A percentile compares a stretch with the other conserved stretches of the same genome.
These are phyloP conservation scores for Penicillium subrubescens DNA, from an alignment of 495 filamentous ascomycete species.

Conservation along the genomic window DNA sequence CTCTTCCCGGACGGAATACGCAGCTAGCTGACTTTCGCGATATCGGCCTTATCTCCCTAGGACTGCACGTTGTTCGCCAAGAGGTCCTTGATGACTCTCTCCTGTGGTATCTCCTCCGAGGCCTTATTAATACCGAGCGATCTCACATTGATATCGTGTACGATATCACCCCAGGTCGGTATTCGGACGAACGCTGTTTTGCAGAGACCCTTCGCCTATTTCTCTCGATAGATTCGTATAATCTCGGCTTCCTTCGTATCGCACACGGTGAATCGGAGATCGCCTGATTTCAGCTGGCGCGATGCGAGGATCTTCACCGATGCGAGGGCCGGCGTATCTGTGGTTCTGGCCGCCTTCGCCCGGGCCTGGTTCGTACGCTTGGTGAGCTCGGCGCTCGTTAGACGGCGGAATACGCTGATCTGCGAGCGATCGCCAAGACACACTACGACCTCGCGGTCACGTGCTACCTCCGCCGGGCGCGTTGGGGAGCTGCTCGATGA, in stretches of 20 bases:
- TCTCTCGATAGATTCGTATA: not conserved
- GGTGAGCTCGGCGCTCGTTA: not conserved
- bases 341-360: not conserved
- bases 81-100: not conserved
- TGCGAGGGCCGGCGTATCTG: not conserved
- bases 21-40: slow-evolving; percentile 2
- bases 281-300: not conserved
- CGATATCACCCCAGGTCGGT: not conserved
- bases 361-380: not conserved
- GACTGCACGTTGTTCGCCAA: too few relatives aligned
- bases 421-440: not conserved
- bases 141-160: not conserved
- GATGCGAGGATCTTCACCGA: not conserved
- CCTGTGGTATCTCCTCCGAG: not conserved
- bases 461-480: not conserved
- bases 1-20: not conserved
- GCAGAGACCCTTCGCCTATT: not conserved
- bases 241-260: not conserved
- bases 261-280: not conserved
- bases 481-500: not conserved
- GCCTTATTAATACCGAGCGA: not conserved
- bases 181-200: not conserved
- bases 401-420: not conserved
- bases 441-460: not conserved
- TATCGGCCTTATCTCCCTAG: not conserved